These are phyloP conservation scores for Chrysoporthe deuterocubensis DNA, from an alignment of 2,329 filamentous ascomycete genomes.

Conservation along the genomic window DNA sequence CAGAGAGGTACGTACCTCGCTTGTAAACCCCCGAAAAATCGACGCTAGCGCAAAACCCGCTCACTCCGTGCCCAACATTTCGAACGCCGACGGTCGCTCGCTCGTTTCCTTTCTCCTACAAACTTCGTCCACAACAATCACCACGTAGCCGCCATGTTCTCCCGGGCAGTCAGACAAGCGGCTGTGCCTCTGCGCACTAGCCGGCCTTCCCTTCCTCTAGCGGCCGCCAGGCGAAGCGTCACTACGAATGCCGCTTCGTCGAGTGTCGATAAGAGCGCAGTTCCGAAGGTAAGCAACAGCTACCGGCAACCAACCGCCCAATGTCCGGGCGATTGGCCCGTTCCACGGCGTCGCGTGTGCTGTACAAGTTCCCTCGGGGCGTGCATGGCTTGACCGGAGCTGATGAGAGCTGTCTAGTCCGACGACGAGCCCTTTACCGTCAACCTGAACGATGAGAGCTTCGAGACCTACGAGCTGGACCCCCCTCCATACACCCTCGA, in stretches of 20 bases:
- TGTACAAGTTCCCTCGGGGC: neutral
- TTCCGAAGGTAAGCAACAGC: slow-evolving; percentile 49
- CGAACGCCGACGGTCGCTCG: slow-evolving; percentile 27
- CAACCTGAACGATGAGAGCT: slow-evolving; percentile 95
- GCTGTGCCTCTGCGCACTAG: slow-evolving; percentile 57
- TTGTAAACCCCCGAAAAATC: slow-evolving; percentile 16
- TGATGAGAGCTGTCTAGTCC: slow-evolving; percentile 59
- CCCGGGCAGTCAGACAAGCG: slow-evolving; percentile 68
- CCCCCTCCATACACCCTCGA: slow-evolving; percentile 90
- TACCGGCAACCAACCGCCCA: neutral
- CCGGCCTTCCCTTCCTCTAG: slow-evolving; percentile 48
- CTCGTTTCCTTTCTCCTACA: slow-evolving; percentile 11
- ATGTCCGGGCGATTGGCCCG: slow-evolving; percentile 9
- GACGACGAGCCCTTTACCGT: slow-evolving; percentile 93
- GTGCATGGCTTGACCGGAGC: slow-evolving; percentile 3
- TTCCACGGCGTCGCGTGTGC: neutral
- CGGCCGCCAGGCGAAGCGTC: slow-evolving; percentile 70
- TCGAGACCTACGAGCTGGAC: slow-evolving; percentile 99
- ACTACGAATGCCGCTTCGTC: slow-evolving; percentile 95
- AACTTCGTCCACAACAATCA: slow-evolving; percentile 17
- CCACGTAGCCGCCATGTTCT: slow-evolving; percentile 62
- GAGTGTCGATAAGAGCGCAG: slow-evolving; percentile 78
- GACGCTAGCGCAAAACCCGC: slow-evolving; percentile 21
- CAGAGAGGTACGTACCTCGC: slow-evolving; percentile 1
- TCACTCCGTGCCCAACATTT: slow-evolving; percentile 26